These are phyloP conservation scores for Fraxinus pennsylvanica DNA, from an alignment of 257 asterid genomes.

Conservation along the genomic window DNA sequence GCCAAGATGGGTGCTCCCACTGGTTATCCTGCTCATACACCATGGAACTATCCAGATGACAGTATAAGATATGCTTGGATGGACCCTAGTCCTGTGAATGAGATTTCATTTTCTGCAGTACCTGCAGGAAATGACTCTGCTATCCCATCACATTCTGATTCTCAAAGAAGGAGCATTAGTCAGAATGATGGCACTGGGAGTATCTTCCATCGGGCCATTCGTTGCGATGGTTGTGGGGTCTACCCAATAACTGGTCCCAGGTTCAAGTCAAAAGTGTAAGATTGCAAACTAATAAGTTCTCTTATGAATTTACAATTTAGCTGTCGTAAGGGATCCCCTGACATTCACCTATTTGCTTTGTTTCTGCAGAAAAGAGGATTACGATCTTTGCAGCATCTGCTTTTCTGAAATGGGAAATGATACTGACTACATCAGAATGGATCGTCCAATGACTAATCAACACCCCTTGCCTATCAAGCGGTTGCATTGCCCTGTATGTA, in stretches of 20 bases:
- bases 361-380: conserved; percentile 67
- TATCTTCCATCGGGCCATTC: conserved; percentile 70
- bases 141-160: conserved; percentile 26
- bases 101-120: conserved; percentile 53
- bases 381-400: conserved; percentile 79
- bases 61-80: conserved; percentile 19
- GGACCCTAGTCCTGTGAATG: conserved; percentile 21
- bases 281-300: conserved; percentile 1
- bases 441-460: conserved; percentile 44
- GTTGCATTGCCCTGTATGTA: conserved; percentile 40
- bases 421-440: conserved; percentile 63
- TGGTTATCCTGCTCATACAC: conserved; percentile 15
- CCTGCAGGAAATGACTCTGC: conserved; percentile 26
- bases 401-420: conserved; percentile 59
- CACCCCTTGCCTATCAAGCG: conserved; percentile 38
- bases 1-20: conserved; percentile 17
- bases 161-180: conserved; percentile 32
- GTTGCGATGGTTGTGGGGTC: conserved; percentile 88
- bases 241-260: conserved; percentile 86
- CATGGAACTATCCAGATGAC: conserved; percentile 10
- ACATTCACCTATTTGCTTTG: conserved; percentile 12
- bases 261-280: conserved; percentile 91
- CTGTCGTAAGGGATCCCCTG: neutral
- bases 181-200: conserved; percentile 39
- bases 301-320: neutral